phyloP scores from a whole-genome alignment of 2,329 filamentous ascomycete species.

The Cladosporium oxysporum region DNA sequence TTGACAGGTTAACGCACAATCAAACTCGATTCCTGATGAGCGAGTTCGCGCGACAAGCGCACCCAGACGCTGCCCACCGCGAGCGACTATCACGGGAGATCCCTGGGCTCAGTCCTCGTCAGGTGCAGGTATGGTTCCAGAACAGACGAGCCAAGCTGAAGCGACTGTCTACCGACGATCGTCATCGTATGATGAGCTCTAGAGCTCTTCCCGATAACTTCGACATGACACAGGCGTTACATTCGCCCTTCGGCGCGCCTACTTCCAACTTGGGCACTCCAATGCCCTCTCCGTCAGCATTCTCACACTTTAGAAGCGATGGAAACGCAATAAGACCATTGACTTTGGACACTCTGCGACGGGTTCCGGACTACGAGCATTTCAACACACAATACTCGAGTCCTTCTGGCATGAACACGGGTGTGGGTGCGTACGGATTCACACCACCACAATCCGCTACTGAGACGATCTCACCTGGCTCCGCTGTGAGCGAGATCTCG shows the following conservation, averaged over 20 bases:
- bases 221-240: constrained; percentile 61
- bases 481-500: constrained; percentile 42
- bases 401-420: constrained; percentile 66
- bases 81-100: constrained; percentile 88
- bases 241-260: constrained; percentile 53
- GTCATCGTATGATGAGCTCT: constrained; percentile 62
- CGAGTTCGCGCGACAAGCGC: constrained; percentile 91
- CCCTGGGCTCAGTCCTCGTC: constrained; percentile 83
- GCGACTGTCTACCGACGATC: constrained; percentile 61
- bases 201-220: constrained; percentile 61
- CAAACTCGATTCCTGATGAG: constrained; percentile 98
- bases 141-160: constrained; percentile 70
- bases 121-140: constrained; percentile 98
- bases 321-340: constrained; percentile 67
- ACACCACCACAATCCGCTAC: constrained; percentile 55
- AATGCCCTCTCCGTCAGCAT: constrained; percentile 49
- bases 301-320: constrained; percentile 43
- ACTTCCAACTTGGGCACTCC: constrained; percentile 49
- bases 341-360: constrained; percentile 67
- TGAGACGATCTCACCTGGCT: constrained; percentile 49
- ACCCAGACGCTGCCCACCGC: constrained; percentile 87
- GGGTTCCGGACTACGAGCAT: constrained; percentile 64
- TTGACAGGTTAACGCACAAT: constrained; percentile 80
- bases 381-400: constrained; percentile 62
- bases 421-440: constrained; percentile 68